A percentile compares a stretch with the other conserved stretches of the same genome.
These are phyloP conservation scores for Poa annua DNA, from an alignment of 176 grass and related monocot species.

Conservation along the genomic window DNA sequence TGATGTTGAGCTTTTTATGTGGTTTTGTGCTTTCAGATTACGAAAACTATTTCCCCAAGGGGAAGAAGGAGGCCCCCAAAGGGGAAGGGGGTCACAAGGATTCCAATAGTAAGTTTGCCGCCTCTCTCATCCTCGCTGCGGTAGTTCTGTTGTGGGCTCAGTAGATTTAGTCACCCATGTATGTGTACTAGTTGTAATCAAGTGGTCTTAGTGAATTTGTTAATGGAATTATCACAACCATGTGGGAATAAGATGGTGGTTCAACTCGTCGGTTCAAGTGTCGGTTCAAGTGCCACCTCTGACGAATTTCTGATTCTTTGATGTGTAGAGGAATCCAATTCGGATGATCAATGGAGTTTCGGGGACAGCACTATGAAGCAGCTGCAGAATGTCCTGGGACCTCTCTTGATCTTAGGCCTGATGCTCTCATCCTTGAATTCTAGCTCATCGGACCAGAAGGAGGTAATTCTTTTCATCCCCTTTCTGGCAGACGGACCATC, in stretches of 20 bases:
- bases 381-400: slow-evolving; percentile 64
- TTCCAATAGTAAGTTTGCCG: slow-evolving; percentile 59
- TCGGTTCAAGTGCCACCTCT: neutral
- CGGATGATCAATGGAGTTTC: slow-evolving; percentile 72
- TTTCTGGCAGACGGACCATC: neutral
- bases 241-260: neutral
- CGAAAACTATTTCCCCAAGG: slow-evolving; percentile 86
- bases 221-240: neutral
- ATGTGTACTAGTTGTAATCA: neutral
- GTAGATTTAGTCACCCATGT: neutral
- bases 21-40: slow-evolving; percentile 64
- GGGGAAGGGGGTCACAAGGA: slow-evolving; percentile 80
- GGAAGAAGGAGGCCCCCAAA: slow-evolving; percentile 87
- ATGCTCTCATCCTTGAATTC: slow-evolving; percentile 69
- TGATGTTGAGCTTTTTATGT: neutral
- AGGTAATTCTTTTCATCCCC: slow-evolving; percentile 54
- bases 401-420: slow-evolving; percentile 70
- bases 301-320: slow-evolving; percentile 28
- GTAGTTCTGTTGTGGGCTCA: neutral
- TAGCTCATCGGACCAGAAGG: slow-evolving; percentile 75
- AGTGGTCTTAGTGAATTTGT: neutral
- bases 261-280: neutral
- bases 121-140: neutral
- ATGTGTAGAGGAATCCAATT: slow-evolving; percentile 63
- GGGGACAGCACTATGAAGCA: slow-evolving; percentile 66